phyloP scores from a whole-genome alignment of 371 early-diverging fungal genomes.

The Rhizomucor miehei region DNA sequence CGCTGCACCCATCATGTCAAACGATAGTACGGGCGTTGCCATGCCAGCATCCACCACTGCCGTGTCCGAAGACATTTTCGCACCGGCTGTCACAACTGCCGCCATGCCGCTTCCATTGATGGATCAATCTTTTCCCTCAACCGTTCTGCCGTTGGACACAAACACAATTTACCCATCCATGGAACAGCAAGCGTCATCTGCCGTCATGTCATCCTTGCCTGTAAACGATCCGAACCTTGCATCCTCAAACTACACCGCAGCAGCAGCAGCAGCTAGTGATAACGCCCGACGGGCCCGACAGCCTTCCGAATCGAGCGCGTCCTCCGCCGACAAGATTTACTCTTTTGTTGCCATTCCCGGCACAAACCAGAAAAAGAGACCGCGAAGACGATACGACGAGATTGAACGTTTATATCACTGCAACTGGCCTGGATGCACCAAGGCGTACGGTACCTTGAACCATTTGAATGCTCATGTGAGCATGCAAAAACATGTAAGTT shows the following conservation, averaged over 20 bases:
- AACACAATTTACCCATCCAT: background rate
- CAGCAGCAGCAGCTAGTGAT: slow-evolving; percentile 5
- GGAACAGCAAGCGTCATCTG: background rate
- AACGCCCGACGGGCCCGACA: slow-evolving; percentile 22
- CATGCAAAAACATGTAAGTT: slow-evolving; percentile 71
- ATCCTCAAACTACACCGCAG: slow-evolving; percentile 4
- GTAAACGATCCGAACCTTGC: background rate
- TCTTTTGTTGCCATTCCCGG: slow-evolving; percentile 67
- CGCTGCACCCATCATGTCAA: slow-evolving; percentile 1
- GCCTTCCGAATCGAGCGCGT: slow-evolving; percentile 28
- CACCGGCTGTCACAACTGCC: background rate
- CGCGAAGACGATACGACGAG: slow-evolving; percentile 66
- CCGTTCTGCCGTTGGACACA: slow-evolving; percentile 1
- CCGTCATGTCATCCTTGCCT: background rate
- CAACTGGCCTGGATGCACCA: slow-evolving; percentile 60
- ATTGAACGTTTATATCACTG: slow-evolving; percentile 70
- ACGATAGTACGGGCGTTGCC: background rate
- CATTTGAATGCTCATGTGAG: slow-evolving; percentile 72
- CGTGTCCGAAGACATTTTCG: background rate
- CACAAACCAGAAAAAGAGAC: slow-evolving; percentile 63
- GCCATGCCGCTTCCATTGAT: background rate
- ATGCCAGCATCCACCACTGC: background rate
- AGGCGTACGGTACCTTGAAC: slow-evolving; percentile 72
- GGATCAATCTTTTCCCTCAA: background rate
- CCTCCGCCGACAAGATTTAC: slow-evolving; percentile 49